Conservation (phyloP, 108 stramenopile genomes). For the Asterionellopsis glacialis region DNA sequence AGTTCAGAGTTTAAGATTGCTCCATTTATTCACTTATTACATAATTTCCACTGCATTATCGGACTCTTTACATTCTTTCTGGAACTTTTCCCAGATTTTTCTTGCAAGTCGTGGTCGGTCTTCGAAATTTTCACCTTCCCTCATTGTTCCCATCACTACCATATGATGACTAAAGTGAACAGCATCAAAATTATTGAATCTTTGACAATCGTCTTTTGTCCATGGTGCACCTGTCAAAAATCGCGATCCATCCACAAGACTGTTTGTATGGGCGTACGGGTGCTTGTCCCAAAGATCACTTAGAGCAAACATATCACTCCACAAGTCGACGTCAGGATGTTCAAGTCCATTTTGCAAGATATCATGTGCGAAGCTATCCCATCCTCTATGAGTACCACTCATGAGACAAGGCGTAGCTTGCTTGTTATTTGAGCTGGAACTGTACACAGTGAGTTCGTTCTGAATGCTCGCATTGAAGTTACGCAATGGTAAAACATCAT, state of each 20-base stretch:
- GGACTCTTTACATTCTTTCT: too few species aligned
- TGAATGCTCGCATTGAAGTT: background rate
- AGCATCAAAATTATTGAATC: background rate
- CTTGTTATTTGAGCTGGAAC: background rate
- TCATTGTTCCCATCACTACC: background rate
- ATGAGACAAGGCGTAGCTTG: background rate
- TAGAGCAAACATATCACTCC: constrained; percentile 5
- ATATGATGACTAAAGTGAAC: constrained; percentile 2
- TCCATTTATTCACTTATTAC: too few species aligned
- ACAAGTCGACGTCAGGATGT: background rate
- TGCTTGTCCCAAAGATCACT: background rate
- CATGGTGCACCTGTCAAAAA: background rate
- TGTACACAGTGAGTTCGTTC: background rate
- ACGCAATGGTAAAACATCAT: constrained; percentile 19
- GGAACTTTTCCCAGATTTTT: too few species aligned
- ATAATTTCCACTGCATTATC: too few species aligned
- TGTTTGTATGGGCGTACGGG: too few species aligned
- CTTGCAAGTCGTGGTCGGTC: too few species aligned
- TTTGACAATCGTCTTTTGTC: background rate
- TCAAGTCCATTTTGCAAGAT: background rate
- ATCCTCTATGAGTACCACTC: background rate
- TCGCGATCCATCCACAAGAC: background rate
- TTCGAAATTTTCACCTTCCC: too few species aligned
- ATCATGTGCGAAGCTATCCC: constrained; percentile 1
- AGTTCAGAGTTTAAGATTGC: too few species aligned